Percentiles rank a stretch among this genome's conserved stretches.
Conservation (phyloP, 2,329 filamentous ascomycete genomes). For the Claviceps arundinis region DNA sequence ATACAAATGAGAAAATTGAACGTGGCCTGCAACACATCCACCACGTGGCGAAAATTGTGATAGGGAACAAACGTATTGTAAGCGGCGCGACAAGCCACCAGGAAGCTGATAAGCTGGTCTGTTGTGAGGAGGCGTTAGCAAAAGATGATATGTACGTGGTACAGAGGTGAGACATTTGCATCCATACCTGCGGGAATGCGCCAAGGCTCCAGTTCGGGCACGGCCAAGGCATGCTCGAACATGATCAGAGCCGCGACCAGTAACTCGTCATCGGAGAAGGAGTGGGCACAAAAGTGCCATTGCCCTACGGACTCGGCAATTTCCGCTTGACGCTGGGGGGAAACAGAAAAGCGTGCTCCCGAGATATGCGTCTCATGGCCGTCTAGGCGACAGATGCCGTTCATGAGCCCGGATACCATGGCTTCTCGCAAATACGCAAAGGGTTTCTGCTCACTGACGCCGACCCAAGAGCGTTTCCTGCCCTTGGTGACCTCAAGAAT, state of each 20-base stretch:
- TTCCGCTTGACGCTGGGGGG: slow-evolving; percentile 47
- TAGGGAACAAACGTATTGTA: slow-evolving; percentile 96
- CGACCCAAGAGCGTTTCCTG: slow-evolving; percentile 84
- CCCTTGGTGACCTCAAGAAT: slow-evolving; percentile 60
- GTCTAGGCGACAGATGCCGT: slow-evolving; percentile 66
- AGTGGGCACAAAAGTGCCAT: slow-evolving; percentile 85
- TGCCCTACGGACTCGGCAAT: slow-evolving; percentile 58
- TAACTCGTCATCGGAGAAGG: slow-evolving; percentile 81
- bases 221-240: slow-evolving; percentile 73
- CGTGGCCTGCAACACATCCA: slow-evolving; percentile 87
- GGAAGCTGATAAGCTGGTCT: slow-evolving; percentile 74
- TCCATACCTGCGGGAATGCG: slow-evolving; percentile 59
- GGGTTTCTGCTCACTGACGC: slow-evolving; percentile 69
- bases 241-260: slow-evolving; percentile 76
- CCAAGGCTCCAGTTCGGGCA: slow-evolving; percentile 73
- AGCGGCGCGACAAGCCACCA: slow-evolving; percentile 79
- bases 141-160: background rate
- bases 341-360: slow-evolving; percentile 54
- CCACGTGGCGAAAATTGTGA: slow-evolving; percentile 95
- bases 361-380: slow-evolving; percentile 48
- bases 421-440: slow-evolving; percentile 83
- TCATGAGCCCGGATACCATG: slow-evolving; percentile 88
- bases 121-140: slow-evolving; percentile 25
- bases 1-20: slow-evolving; percentile 82
- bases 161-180: background rate